Conservation (phyloP, 1,284 basidiomycete species). For the Cystobasidium slooffiae region DNA sequence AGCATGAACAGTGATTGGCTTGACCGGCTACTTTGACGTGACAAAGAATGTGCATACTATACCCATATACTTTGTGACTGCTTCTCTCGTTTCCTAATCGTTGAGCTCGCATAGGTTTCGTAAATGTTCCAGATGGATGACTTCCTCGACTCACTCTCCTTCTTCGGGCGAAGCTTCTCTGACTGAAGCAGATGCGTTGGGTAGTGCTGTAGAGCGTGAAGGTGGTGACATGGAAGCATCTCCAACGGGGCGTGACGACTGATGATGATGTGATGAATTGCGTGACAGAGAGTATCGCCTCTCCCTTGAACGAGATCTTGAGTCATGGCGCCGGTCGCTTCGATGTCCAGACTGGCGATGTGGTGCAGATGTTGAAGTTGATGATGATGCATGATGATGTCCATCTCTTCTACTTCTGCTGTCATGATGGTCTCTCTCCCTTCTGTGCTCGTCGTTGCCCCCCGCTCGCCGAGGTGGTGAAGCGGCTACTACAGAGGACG, state of each 20-base stretch:
- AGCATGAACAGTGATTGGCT: too few relatives aligned
- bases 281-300: not conserved
- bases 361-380: not conserved
- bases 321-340: not conserved
- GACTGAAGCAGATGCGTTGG: not conserved
- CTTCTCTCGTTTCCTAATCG: not conserved
- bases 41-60: not conserved
- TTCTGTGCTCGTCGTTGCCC: not conserved
- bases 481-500: slow-evolving; percentile 12
- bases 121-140: not conserved
- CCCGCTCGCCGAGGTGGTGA: not conserved
- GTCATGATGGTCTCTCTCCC: slow-evolving; percentile 7
- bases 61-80: slow-evolving; percentile 12
- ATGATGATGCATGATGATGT: not conserved
- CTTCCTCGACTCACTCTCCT: slow-evolving; percentile 30
- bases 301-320: slow-evolving; percentile 28
- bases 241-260: not conserved
- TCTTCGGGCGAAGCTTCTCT: slow-evolving; percentile 29
- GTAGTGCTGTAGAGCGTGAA: not conserved
- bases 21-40: too few relatives aligned
- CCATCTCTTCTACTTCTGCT: not conserved
- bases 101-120: slow-evolving; percentile 8
- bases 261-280: not conserved
- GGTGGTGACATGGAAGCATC: slow-evolving; percentile 5
- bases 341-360: slow-evolving; percentile 35